Conservation (phyloP, 2,329 filamentous ascomycete species). For the Verticillium dahliae region DNA sequence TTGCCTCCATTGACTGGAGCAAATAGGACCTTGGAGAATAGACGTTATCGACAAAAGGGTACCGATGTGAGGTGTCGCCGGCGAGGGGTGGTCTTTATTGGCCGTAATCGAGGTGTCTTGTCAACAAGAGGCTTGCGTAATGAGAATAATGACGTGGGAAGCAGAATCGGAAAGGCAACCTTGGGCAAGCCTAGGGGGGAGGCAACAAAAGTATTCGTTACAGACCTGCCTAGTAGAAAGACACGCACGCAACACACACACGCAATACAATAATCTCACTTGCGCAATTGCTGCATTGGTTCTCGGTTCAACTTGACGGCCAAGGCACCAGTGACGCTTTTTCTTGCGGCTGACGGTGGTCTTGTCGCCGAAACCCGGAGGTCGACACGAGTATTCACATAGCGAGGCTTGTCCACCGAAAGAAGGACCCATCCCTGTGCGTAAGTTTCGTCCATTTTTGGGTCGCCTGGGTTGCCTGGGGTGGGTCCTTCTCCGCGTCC, state of each 20-base stretch:
- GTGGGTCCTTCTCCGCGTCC: not conserved
- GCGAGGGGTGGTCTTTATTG: not conserved
- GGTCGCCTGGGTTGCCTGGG: not conserved
- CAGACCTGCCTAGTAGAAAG: not conserved
- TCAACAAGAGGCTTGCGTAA: not conserved
- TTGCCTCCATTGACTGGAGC: conserved; percentile 27
- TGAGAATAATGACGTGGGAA: not conserved
- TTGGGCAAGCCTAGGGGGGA: not conserved
- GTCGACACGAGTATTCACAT: not conserved
- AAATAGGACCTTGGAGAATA: conserved; percentile 15
- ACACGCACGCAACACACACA: not conserved
- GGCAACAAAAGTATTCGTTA: not conserved
- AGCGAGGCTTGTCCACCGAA: not conserved
- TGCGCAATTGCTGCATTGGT: not conserved
- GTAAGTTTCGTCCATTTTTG: not conserved
- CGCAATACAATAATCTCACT: not conserved
- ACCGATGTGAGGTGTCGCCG: not conserved
- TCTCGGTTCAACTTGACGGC: not conserved
- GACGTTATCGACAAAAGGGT: not conserved
- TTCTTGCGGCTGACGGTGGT: not conserved
- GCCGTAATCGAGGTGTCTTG: not conserved
- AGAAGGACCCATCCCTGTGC: not conserved
- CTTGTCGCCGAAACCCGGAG: not conserved
- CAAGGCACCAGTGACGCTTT: not conserved
- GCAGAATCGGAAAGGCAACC: not conserved